Base-by-base conservation (phyloP, 179 eudicot species). In the Pouteria campechiana region DNA sequence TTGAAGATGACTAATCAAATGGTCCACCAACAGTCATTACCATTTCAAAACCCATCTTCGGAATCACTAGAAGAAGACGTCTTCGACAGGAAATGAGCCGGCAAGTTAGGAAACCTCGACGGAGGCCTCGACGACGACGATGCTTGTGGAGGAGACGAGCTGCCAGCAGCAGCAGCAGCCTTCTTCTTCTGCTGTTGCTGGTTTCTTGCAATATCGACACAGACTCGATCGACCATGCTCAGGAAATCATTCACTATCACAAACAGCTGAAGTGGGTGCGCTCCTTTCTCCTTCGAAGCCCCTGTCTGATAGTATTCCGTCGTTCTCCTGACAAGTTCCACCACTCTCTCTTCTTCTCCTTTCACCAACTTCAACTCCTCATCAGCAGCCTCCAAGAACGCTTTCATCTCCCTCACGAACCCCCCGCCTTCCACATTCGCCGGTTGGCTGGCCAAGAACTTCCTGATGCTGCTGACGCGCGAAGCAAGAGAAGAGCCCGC, bases 261-360 rank as follows among this genome's bases (percentile, higher is more conserved):
- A 46, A 86, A 90, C 45, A 90, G 27, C 48, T 82, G 94, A 41
- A 86, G 70, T 8, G 78, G 76, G 13, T 64, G 58, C n/a, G 46
- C 40, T 17, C 44, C 61, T 55, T 58, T 82, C 7, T 70, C 92
- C 36, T 68, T 82, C 6, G 69, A 72, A n/a, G 62, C 68, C 37
- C 93, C 93, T 13, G 90, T 69, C 44, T 86, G 98, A 44, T 76
- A 82, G 34, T 86, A 82, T 31, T 86, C 78, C 28, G 74, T 70
- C 10, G 98, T 86, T 40, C 49, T 77, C 69, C 64, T 86, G 25
- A 90, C 92, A 6, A 74, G 46, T 24, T 60, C 78, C 79, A 86
- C 79, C 3, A 79, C 86, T 42, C 74, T 79, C 0, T 25, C 39
- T 25, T 75, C 70, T 36, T 86, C 96, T 55, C 77, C 80, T 46